A percentile compares a stretch with the other conserved stretches of the same genome.
phyloP scores from a whole-genome alignment of 78 protist genomes.

The Pigoraptor vietnamica region DNA sequence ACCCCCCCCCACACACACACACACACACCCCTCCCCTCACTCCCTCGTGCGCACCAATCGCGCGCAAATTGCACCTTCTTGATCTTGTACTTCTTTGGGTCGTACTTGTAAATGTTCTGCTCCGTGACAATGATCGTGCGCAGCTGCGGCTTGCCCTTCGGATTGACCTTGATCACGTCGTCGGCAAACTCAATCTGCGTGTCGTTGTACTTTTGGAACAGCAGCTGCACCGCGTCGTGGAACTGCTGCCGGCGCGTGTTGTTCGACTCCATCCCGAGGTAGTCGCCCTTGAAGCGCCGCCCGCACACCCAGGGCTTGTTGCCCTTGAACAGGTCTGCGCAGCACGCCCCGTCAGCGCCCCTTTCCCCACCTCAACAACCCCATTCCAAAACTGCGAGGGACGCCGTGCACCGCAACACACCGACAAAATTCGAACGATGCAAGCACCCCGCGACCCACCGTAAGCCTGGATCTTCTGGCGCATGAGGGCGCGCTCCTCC shows the following conservation, averaged over 20 bases:
- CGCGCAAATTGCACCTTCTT: background rate
- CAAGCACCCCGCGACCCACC: background rate
- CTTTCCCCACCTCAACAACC: no score
- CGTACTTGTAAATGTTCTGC: constrained; percentile 54
- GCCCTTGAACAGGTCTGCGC: background rate
- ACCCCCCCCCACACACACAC: no score
- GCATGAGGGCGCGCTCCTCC: background rate
- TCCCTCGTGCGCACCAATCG: no score
- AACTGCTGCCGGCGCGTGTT: background rate
- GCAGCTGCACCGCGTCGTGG: background rate
- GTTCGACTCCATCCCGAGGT: background rate
- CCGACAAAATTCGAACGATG: no score
- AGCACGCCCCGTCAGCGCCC: no score
- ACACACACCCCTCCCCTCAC: no score
- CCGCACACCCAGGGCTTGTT: background rate
- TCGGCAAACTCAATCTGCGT: constrained; percentile 50
- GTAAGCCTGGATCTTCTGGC: background rate
- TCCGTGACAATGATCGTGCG: constrained; percentile 67
- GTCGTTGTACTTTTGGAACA: constrained; percentile 6
- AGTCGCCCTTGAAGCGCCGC: background rate
- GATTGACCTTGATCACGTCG: constrained; percentile 59
- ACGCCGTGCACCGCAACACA: no score
- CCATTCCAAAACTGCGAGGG: no score
- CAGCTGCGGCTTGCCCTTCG: constrained; percentile 50
- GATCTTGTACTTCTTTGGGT: background rate